Evolutionary conservation across 2,329 filamentous ascomycete species (phyloP).

Genomic region (Bipolaris cookei): DNA sequence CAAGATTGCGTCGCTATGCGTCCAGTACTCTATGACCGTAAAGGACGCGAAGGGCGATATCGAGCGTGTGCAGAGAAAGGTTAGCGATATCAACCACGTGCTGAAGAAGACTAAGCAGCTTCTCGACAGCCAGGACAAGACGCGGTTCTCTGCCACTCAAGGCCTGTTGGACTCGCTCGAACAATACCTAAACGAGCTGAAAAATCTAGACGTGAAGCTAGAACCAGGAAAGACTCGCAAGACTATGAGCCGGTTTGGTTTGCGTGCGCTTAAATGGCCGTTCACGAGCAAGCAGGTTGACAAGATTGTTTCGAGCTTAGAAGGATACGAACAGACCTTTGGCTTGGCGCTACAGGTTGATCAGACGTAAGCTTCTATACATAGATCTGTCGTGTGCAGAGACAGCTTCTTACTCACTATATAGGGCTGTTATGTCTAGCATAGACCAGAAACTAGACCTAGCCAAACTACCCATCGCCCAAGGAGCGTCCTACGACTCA

Average conservation of each 20-base stretch:
- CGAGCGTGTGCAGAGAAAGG: conserved; percentile 39
- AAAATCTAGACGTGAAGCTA: conserved; percentile 17
- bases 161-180: conserved; percentile 26
- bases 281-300: conserved; percentile 48
- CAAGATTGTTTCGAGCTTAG: conserved; percentile 30
- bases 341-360: conserved; percentile 44
- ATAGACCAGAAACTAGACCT: conserved; percentile 19
- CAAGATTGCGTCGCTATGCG: conserved; percentile 46
- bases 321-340: conserved; percentile 36
- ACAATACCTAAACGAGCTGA: conserved; percentile 22
- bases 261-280: conserved; percentile 51
- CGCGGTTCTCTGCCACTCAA: conserved; percentile 36
- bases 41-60: conserved; percentile 42
- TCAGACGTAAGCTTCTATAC: conserved; percentile 38
- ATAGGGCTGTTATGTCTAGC: conserved; percentile 10
- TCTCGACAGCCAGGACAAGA: conserved; percentile 31
- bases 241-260: conserved; percentile 39
- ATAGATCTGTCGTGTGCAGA: conserved; percentile 28
- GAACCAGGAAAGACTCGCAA: conserved; percentile 29
- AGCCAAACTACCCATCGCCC: conserved; percentile 23
- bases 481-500: conserved; percentile 24
- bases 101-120: conserved; percentile 37
- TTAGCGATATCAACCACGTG: conserved; percentile 32
- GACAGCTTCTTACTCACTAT: conserved; percentile 10
- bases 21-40: conserved; percentile 42